Evolutionary conservation across 2,329 filamentous ascomycete species (phyloP), one percentile per base, ranked within the genome.

Genomic region (Paecilomyces sp.): DNA sequence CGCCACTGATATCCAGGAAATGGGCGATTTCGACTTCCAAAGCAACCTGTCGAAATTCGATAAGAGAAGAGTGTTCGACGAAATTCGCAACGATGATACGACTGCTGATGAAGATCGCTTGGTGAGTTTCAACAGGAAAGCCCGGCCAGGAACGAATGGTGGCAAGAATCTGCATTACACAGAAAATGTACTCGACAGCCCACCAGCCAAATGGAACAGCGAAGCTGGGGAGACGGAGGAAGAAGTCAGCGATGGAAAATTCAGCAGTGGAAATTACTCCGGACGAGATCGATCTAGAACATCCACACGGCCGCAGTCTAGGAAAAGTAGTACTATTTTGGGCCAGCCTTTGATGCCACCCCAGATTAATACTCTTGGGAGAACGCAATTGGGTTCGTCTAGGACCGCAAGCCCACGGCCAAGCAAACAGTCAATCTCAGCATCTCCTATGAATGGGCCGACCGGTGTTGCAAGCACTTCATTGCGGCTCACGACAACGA

Each of bases 11-110:
- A 90, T 94, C 24, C 90, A 93, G 75, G 93, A 95, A 71, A 85
- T 94, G 80, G 91, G 90, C 11, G 94, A 97, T 62, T 97, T 97
- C 67, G 93, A 97, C 74, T 97, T 97, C 68, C 88, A 90, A 67
- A 87, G 86, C 58, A 92, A 92, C 65, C 81, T 97, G 33, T 92
- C 91, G 54, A 96, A 96, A 70, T 97, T 97, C 68, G 92, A 97
- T 79, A 97, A 97, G 78, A 86, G 88, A 59, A 88, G 87, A 1
- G 86, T 97, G 8, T 99, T 99, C 71, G 89, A 93, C 65, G 88
- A 97, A 74, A 94, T 97, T 74, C 84, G 91, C 61, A 91, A 90
- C 65, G 91, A 95, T 59, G 93, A 97, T 67, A 88, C 86, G 31
- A 86, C 93, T 8, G 90, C 92, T n/a, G 92, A 96, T 59, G 88